Evolutionary conservation across 1,284 basidiomycete genomes (phyloP).

Genomic region (Cryptococcus floricola): DNA sequence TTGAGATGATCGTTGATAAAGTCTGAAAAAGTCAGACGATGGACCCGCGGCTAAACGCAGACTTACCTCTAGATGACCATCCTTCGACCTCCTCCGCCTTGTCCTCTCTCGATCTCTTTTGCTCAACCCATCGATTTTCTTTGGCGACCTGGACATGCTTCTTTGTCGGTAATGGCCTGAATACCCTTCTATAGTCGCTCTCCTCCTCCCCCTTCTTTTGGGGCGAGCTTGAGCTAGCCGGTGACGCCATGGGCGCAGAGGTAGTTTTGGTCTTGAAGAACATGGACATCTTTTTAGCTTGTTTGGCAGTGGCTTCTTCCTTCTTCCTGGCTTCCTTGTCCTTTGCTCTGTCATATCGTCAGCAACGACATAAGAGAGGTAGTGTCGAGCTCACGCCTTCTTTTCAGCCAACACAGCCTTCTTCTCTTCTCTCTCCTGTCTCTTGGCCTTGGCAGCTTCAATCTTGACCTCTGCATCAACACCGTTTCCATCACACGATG

Average conservation of each 20-base stretch:
- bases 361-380: background rate
- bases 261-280: slow-evolving; percentile 36
- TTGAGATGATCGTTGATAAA: slow-evolving; percentile 29
- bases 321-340: slow-evolving; percentile 36
- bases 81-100: slow-evolving; percentile 5
- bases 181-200: slow-evolving; percentile 12
- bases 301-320: slow-evolving; percentile 29
- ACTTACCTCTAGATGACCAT: slow-evolving; percentile 7
- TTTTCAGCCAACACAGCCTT: slow-evolving; percentile 22
- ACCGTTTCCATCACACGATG: background rate
- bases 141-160: slow-evolving; percentile 12
- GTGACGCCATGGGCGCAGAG: background rate
- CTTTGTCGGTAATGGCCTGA: slow-evolving; percentile 9
- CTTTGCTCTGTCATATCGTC: slow-evolving; percentile 21
- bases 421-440: slow-evolving; percentile 27
- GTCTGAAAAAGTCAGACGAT: slow-evolving; percentile 11
- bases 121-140: slow-evolving; percentile 8
- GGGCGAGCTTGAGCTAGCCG: background rate
- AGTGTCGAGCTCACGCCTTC: slow-evolving; percentile 24
- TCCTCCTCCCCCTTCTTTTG: slow-evolving; percentile 1
- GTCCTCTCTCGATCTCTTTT: background rate
- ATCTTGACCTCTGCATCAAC: slow-evolving; percentile 15
- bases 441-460: slow-evolving; percentile 29
- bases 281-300: slow-evolving; percentile 25
- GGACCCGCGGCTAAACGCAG: background rate